Base-by-base conservation (phyloP, 352 stramenopile genomes). In the Globisporangium alternatum region DNA sequence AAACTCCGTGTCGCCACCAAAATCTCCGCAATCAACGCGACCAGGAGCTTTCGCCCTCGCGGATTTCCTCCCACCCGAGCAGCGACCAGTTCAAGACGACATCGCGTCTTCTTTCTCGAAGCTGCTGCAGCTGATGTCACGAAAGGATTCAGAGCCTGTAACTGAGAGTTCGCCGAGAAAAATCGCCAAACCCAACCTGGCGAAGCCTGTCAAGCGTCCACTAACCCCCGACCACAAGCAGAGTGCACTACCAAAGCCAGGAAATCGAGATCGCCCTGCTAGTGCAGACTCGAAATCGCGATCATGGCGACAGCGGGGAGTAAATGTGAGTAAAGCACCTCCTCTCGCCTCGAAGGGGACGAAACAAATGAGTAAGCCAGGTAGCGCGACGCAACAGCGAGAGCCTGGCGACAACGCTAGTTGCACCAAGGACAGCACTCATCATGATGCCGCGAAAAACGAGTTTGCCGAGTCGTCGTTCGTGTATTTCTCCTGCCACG, bases 91-190 rank as follows among this genome's bases (percentile, higher is more conserved):
- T 10, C 15, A 68, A 41, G 54, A 72, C n/a, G 60, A 65, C 7
- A 71, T 72, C 5, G 28, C 71, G 3, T 64, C 52, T 5, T 80
- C 71, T 9, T 80, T 80, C 66, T 80, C 71, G 1, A 67, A 69
- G 22, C 65, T 80, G 5, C 61, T 80, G 4, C 41, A 77, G 57
- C 43, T 74, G 51, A 76, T 77, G 67, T 67, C 67, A 2, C 51
- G 57, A 35, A 47, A 62, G 22, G 21, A 57, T 15, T 3, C 22
- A 10, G n/a, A 54, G 4, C 25, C 43, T 10, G 17, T 17, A 51
- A 13, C 1, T 28, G 30, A 4, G 3, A n/a, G 10, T n/a, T 59
- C 22, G 8, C 12, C 39, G 2, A 59, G 37, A 6, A 35, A 43
- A 21, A 22, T 61, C 22, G 39, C 25, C 9, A 60, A 69, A 31